phyloP scores from a whole-genome alignment of 345 rosid genomes.

The Cardamine resedifolia region DNA sequence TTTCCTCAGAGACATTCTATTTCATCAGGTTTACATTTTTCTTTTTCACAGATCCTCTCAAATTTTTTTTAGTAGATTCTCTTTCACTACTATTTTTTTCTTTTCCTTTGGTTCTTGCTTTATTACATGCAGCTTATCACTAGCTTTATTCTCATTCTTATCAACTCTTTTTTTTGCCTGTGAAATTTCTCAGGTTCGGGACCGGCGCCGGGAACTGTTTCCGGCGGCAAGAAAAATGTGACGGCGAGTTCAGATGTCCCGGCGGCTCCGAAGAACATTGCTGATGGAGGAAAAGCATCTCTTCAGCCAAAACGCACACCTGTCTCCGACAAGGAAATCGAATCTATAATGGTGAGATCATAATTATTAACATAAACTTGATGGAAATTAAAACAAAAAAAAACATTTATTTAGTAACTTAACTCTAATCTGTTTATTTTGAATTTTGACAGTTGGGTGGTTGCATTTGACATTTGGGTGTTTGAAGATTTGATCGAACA shows the following conservation, averaged over 20 bases:
- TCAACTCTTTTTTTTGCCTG: background rate
- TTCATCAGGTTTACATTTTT: conserved; percentile 32
- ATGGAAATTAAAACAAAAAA: background rate
- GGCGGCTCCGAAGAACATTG: conserved; percentile 51
- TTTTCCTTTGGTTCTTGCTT: background rate
- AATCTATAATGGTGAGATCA: conserved; percentile 57
- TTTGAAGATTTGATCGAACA: conserved; percentile 16
- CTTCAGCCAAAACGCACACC: conserved; percentile 85
- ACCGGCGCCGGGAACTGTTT: conserved; percentile 28
- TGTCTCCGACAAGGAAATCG: conserved; percentile 66
- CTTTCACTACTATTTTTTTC: background rate
- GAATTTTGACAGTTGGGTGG: conserved; percentile 34
- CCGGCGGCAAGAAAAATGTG: conserved; percentile 28
- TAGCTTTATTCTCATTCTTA: background rate
- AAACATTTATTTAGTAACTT: background rate
- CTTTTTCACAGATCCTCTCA: background rate
- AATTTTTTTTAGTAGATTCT: background rate
- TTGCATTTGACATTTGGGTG: conserved; percentile 23
- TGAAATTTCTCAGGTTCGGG: conserved; percentile 21
- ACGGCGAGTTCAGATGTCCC: conserved; percentile 62
- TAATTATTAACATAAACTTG: background rate
- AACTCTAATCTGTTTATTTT: conserved; percentile 3
- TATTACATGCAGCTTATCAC: background rate
- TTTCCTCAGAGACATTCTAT: conserved; percentile 59
- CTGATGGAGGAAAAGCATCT: conserved; percentile 75